A percentile compares a stretch with the other conserved stretches of the same genome.
Conservation (phyloP, 108 stramenopile species). For the Pelagomonas calceolata region DNA sequence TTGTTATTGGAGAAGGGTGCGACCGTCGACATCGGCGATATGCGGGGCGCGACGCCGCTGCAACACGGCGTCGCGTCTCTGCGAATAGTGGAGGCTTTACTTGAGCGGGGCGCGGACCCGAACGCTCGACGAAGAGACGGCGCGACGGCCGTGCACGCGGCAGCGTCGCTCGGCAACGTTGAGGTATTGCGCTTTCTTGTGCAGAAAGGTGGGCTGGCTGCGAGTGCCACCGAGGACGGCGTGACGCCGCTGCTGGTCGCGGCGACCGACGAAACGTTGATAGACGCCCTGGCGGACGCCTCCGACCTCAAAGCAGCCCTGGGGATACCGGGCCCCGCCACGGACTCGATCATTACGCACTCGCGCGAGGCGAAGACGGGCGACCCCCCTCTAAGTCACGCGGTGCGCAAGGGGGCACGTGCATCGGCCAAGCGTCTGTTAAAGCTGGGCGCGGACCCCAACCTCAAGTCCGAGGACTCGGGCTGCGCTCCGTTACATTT, state of each 20-base stretch:
- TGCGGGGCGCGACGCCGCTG: background rate
- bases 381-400: too few relatives aligned
- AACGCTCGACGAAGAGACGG: conserved; percentile 31
- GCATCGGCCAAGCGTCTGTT: too few relatives aligned
- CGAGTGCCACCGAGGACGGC: background rate
- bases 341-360: too few relatives aligned
- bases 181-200: conserved; percentile 49
- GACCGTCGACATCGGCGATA: background rate
- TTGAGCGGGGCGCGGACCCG: background rate
- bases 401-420: too few relatives aligned
- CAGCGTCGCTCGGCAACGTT: conserved; percentile 64
- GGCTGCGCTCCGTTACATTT: background rate
- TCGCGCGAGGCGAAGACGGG: too few relatives aligned
- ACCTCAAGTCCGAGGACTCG: too few relatives aligned
- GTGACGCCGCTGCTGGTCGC: background rate
- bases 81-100: background rate
- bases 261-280: background rate
- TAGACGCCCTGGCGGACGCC: background rate
- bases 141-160: conserved; percentile 65
- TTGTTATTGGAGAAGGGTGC: background rate
- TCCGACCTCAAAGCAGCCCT: background rate
- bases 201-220: conserved; percentile 32
- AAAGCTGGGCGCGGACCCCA: too few relatives aligned
- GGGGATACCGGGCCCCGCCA: too few relatives aligned
- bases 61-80: background rate